Evolutionary conservation across 805 yeast species (phyloP).

Genomic region (Citeromyces matritensis): DNA sequence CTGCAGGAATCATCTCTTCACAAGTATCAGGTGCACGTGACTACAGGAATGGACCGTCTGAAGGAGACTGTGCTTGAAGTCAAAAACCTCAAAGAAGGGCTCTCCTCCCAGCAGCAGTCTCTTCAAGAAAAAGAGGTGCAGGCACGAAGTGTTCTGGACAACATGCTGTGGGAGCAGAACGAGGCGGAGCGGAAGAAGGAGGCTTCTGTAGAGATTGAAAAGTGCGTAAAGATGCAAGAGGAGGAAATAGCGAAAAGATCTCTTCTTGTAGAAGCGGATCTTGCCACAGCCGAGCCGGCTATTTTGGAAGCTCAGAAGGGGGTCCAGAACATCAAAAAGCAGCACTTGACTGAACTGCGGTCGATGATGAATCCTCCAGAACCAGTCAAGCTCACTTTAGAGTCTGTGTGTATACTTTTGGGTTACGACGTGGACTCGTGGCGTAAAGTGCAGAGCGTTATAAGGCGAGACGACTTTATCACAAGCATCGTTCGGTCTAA

Average conservation of each 20-base stretch:
- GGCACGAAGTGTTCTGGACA: slow-evolving; percentile 57
- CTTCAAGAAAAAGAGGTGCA: slow-evolving; percentile 45
- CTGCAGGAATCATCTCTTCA: slow-evolving; percentile 34
- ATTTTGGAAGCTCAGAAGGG: slow-evolving; percentile 74
- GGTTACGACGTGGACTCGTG: slow-evolving; percentile 57
- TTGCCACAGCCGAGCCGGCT: slow-evolving; percentile 74
- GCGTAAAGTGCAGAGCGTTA: slow-evolving; percentile 73
- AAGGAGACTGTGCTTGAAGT: slow-evolving; percentile 69
- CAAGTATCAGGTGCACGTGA: slow-evolving; percentile 55
- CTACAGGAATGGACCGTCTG: slow-evolving; percentile 58
- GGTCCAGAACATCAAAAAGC: slow-evolving; percentile 86
- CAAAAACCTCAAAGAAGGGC: slow-evolving; percentile 32
- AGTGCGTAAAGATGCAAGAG: slow-evolving; percentile 56
- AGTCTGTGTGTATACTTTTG: slow-evolving; percentile 72
- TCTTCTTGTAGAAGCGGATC: slow-evolving; percentile 38
- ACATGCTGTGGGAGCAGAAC: slow-evolving; percentile 72
- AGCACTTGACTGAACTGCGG: slow-evolving; percentile 77
- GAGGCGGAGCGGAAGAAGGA: slow-evolving; percentile 87
- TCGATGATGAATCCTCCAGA: slow-evolving; percentile 88
- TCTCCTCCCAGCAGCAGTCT: slow-evolving; percentile 35
- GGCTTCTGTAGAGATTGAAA: slow-evolving; percentile 65
- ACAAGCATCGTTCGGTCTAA: slow-evolving; percentile 47
- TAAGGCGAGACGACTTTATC: slow-evolving; percentile 79
- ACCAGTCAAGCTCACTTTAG: slow-evolving; percentile 72
- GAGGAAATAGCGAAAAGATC: slow-evolving; percentile 38